Evolutionary conservation across 345 rosid genomes (phyloP).

Genomic region (Stellera chamaejasme): DNA sequence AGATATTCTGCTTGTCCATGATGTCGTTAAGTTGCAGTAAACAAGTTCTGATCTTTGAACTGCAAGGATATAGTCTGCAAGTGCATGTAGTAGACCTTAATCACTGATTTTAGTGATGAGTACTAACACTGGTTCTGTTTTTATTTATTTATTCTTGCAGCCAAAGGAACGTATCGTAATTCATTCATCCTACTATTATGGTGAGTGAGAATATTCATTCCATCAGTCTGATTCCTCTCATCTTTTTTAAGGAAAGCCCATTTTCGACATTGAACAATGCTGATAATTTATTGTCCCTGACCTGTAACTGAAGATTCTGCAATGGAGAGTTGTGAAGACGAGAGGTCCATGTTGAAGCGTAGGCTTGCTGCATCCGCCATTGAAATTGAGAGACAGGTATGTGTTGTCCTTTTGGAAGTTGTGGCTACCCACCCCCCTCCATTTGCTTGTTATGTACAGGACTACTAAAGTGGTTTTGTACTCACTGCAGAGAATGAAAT

Average conservation of each 20-base stretch:
- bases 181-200: slow-evolving; percentile 13
- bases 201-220: slow-evolving; percentile 3
- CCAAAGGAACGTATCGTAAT: slow-evolving; percentile 3
- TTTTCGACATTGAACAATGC: no score
- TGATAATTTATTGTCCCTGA: no score
- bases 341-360: slow-evolving; percentile 50
- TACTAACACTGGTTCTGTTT: no score
- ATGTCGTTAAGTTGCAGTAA: no score
- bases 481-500: slow-evolving; percentile 80
- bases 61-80: no score
- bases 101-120: no score
- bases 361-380: slow-evolving; percentile 74
- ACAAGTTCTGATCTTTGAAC: no score
- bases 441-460: neutral
- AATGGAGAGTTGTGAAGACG: slow-evolving; percentile 66
- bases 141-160: slow-evolving; percentile 8
- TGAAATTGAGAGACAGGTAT: slow-evolving; percentile 94
- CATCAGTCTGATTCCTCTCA: no score
- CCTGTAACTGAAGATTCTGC: slow-evolving; percentile 39
- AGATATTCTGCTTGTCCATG: no score
- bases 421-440: slow-evolving; percentile 11
- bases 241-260: no score
- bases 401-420: slow-evolving; percentile 1
- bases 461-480: slow-evolving; percentile 12
- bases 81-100: no score